phyloP scores from a whole-genome alignment of 2,329 filamentous ascomycete genomes.

The Elsinoe fawcettii region DNA sequence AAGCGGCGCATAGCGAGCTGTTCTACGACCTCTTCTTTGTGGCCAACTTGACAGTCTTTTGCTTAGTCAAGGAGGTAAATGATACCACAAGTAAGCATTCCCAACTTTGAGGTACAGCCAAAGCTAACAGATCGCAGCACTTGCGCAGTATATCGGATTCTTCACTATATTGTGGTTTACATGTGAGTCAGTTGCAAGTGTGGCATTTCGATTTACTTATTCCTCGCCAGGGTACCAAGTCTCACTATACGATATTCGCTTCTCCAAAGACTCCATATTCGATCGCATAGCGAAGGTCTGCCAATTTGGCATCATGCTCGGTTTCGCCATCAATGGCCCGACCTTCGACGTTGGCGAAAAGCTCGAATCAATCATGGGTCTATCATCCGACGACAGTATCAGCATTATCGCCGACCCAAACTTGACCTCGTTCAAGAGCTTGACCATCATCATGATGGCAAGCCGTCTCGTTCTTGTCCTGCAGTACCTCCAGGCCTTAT shows the following conservation, averaged over 20 bases:
- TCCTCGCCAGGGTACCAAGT: slow-evolving; percentile 53
- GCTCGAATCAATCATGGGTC: slow-evolving; percentile 32
- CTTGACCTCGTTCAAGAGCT: slow-evolving; percentile 32
- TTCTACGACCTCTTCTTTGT: slow-evolving; percentile 57
- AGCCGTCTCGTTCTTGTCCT: slow-evolving; percentile 30
- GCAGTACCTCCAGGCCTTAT: slow-evolving; percentile 34
- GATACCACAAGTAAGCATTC: slow-evolving; percentile 30
- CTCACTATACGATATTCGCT: slow-evolving; percentile 58
- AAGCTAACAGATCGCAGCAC: slow-evolving; percentile 5
- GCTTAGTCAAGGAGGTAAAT: slow-evolving; percentile 48
- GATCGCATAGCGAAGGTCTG: slow-evolving; percentile 51
- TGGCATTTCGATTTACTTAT: too few relatives aligned
- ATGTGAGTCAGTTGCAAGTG: too few relatives aligned
- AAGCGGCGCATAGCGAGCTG: slow-evolving; percentile 49
- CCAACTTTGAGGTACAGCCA: background rate
- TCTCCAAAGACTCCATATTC: slow-evolving; percentile 56
- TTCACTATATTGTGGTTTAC: slow-evolving; percentile 58
- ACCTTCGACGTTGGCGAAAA: slow-evolving; percentile 32
- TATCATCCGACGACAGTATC: slow-evolving; percentile 2
- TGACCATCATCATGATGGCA: slow-evolving; percentile 34
- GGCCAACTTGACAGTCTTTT: slow-evolving; percentile 58
- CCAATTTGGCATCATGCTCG: slow-evolving; percentile 58
- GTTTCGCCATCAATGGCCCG: slow-evolving; percentile 53
- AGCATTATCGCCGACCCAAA: slow-evolving; percentile 8
- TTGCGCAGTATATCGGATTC: slow-evolving; percentile 44